Base-by-base conservation (phyloP, 1,284 basidiomycete species). In the Rhodotorula sp. region DNA sequence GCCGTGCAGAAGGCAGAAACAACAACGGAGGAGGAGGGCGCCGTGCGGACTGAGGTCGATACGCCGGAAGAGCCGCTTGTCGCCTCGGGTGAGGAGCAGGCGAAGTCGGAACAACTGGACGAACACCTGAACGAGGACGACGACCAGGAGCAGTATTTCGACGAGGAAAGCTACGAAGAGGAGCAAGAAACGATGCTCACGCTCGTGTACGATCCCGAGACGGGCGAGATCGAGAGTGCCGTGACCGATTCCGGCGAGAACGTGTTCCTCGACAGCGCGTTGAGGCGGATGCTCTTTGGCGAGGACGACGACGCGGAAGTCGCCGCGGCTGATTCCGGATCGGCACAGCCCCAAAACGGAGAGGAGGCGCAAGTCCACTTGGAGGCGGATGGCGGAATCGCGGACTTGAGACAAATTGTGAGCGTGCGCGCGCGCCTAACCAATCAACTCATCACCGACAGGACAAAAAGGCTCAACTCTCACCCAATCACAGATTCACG, bases 131-230 rank as follows among this genome's bases (percentile, higher is more conserved):
- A n/a, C 29, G 20, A 8, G 26, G 47, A 52, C 5, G 31, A 21
- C 29, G 39, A 18, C 52, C 34, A 52, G 31, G 47, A 26, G 3
- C n/a, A 26, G 48, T 12, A 49, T 7, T 16, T 43, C n/a, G 31
- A 56, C 12, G 21, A 63, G 3, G 29, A 43, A 26, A 21, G 43
- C 21, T 2, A 20, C 47, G 58, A 60, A 23, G 52, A 68, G 34
- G 52, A 68, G 34, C 7, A 39, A 14, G 65, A 67, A 4, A 48
- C 54, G 43, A 63, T 63, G n/a, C 34, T 74, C 51, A 61, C 64
- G 20, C 60, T 74, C 48, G 61, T 72, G 5, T 74, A 70, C 65
- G 70, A 74, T 39, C 34, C 68, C 31, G 68, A 71, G 7, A 72
- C 70, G 39, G 70, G 70, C 49, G 61, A 69, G 48, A 70, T 74